Base-by-base conservation (phyloP, 352 stramenopile genomes). In the Globisporangium radiosum region DNA sequence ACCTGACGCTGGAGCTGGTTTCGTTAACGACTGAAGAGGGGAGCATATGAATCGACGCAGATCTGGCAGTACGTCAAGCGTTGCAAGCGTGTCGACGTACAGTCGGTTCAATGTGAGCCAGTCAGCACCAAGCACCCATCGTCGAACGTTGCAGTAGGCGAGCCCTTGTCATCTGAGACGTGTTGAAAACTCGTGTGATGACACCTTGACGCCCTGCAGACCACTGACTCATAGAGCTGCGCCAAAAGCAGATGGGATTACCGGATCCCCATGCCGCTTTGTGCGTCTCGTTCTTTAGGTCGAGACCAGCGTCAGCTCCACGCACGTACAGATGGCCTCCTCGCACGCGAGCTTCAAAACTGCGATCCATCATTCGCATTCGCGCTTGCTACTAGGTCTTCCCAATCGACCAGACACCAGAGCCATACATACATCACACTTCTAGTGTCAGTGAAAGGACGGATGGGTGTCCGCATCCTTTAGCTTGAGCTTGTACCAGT, bases 231-330 rank as follows among this genome's bases (percentile, higher is more conserved):
- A 79, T 54, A 15, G 77, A 77, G 14, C 49, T 63, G 39, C 76
- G 48, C 66, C 69, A 79, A 39, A 76, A 76, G 62, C 76, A 63
- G 5, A 52, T 62, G 7, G 47, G 17, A 1, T 57, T 52, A 37
- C 64, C 73, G 36, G 73, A 71, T 3, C 72, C 75, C 75, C 73
- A 85, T 52, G 75, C 78, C 14, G 66, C 75, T 39, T 83, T 66
- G 14, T 64, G 70, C 43, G 77, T 75, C 55, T 87, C 77, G 50
- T 87, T 87, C 69, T 85, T 87, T 37, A 82, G 47, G 49, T 87
- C 77, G 45, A 87, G 73, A 0, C 75, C 75, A 37, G 85, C 70
- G 15, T 10, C 42, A 47, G 42, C 15, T 6, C 39, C 33, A 42
- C 42, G 42, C 42, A 47, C 42, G 15, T 14, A 47, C 42, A 47